These are phyloP conservation scores for Lablab purpureus DNA, from an alignment of 306 rosid genomes.

Conservation along the genomic window DNA sequence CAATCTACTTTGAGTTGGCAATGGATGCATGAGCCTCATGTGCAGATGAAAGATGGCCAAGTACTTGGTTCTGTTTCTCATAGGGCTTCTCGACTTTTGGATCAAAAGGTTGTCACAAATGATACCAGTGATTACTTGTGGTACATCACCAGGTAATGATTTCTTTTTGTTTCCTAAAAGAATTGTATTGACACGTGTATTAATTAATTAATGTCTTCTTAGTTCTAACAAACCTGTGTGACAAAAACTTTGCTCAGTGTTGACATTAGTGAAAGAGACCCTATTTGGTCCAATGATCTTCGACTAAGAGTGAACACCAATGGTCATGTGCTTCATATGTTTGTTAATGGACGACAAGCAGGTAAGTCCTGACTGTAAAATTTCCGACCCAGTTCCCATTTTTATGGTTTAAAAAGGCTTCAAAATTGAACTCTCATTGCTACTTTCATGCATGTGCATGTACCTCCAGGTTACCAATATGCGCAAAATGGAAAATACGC, in stretches of 20 bases:
- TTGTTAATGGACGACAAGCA: too few relatives aligned
- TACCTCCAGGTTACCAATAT: constrained; percentile 51
- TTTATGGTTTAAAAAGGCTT: background rate
- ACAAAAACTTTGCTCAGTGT: constrained; percentile 8
- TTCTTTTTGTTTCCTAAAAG: background rate
- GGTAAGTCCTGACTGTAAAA: constrained; percentile 6
- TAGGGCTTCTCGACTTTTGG: constrained; percentile 34
- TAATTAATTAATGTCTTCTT: too few relatives aligned
- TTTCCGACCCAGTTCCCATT: background rate
- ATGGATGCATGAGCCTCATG: constrained; percentile 40
- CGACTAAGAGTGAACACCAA: constrained; percentile 32
- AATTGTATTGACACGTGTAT: background rate
- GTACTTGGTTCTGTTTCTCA: background rate
- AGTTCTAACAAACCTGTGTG: background rate
- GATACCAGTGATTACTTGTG: constrained; percentile 51
- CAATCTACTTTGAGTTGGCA: constrained; percentile 53
- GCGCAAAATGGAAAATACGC: constrained; percentile 35
- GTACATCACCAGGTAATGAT: constrained; percentile 50
- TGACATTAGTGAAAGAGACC: background rate
- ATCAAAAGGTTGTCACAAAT: constrained; percentile 50
- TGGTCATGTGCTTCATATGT: too few relatives aligned
- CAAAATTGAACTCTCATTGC: background rate
- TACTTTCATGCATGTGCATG: background rate
- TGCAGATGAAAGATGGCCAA: constrained; percentile 4
- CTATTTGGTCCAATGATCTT: background rate